These are phyloP conservation scores for Chlamydomonas sp. DNA, from an alignment of 139 green algal species.

Conservation along the genomic window DNA sequence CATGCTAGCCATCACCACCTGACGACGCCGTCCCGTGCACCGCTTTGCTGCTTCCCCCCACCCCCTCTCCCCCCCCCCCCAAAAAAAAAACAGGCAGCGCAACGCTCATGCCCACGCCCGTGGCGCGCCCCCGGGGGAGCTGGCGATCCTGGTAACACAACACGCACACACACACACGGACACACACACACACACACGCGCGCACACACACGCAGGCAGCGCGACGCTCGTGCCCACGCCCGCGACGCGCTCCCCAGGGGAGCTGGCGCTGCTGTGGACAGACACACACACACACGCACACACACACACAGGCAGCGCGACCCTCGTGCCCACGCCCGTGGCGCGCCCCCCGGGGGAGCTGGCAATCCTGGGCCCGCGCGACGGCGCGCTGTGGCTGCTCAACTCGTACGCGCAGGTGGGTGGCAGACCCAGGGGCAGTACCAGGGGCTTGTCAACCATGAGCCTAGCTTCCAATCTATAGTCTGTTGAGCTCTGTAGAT, in stretches of 20 bases:
- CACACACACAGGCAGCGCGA: background rate
- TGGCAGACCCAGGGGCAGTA: too few species aligned
- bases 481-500: too few species aligned
- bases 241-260: slow-evolving; percentile 16
- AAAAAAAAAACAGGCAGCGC: too few species aligned
- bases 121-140: too few species aligned
- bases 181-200: too few species aligned
- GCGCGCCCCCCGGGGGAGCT: slow-evolving; percentile 24
- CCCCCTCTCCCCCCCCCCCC: background rate
- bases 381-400: slow-evolving; percentile 41
- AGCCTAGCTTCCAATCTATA: too few species aligned
- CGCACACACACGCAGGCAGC: background rate
- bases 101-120: too few species aligned
- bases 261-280: slow-evolving; percentile 33
- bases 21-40: background rate
- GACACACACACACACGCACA: too few species aligned
- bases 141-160: too few species aligned
- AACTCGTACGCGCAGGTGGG: slow-evolving; percentile 30
- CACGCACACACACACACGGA: too few species aligned
- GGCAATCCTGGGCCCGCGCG: slow-evolving; percentile 25
- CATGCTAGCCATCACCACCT: background rate
- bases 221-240: slow-evolving; percentile 3
- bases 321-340: background rate
- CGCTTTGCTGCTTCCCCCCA: background rate
- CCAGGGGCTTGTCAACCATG: too few species aligned